These are phyloP conservation scores for Ophiostoma tasmaniense DNA, from an alignment of 2,329 filamentous ascomycete species.

Conservation along the genomic window DNA sequence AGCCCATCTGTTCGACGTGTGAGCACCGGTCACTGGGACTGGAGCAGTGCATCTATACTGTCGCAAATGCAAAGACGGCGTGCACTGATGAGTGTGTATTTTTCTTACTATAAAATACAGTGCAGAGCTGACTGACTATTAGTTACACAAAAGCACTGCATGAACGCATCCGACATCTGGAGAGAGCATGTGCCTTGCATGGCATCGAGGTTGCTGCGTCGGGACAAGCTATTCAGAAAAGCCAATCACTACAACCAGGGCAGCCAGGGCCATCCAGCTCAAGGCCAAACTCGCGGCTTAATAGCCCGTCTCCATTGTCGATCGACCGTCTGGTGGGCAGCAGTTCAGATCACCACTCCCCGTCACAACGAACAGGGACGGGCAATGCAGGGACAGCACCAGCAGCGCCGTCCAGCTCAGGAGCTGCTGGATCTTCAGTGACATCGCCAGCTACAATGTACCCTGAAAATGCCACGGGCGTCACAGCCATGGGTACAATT, in stretches of 20 bases:
- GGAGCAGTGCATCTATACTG: conserved; percentile 17
- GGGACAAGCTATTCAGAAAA: not conserved
- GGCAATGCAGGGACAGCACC: not conserved
- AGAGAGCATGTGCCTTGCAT: conserved; percentile 14
- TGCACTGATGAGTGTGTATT: conserved; percentile 16
- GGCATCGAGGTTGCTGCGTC: conserved; percentile 13
- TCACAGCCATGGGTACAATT: conserved; percentile 16
- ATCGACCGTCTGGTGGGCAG: not conserved
- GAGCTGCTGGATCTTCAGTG: not conserved
- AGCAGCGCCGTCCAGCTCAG: not conserved
- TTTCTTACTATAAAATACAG: not conserved
- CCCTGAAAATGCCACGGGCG: conserved; percentile 8
- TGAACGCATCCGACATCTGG: conserved; percentile 17
- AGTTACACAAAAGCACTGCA: conserved; percentile 18
- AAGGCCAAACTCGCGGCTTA: not conserved
- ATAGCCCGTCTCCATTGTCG: not conserved
- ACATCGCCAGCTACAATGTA: conserved; percentile 10
- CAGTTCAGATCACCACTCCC: not conserved
- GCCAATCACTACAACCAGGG: not conserved
- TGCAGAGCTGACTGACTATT: not conserved
- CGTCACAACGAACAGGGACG: not conserved
- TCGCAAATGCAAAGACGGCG: conserved; percentile 13
- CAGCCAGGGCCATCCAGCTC: not conserved
- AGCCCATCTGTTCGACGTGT: conserved; percentile 38
- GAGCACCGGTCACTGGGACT: conserved; percentile 24